Evolutionary conservation across 495 filamentous ascomycete genomes (phyloP), one percentile per base, ranked within the genome.

Genomic region (Lasiosphaeris hirsuta): DNA sequence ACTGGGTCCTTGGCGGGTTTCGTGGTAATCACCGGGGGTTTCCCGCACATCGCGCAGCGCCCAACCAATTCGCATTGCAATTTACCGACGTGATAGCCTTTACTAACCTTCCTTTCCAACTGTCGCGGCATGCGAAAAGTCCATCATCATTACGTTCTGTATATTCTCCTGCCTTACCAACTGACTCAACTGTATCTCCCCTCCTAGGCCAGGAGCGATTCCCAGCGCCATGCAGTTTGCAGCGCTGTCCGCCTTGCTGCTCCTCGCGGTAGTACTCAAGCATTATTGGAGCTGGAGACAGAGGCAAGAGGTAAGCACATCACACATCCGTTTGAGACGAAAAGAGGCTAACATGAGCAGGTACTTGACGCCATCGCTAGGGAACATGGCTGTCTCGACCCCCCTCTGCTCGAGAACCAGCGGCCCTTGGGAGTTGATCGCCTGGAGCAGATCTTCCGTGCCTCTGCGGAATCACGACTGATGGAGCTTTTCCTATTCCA

Each of bases 401-500:
- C 43, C n/a, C 53, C 53, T 38, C 33, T 45, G 23, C 23, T 46
- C 35, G 54, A 50, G 35, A 48, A 51, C 19, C 48, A 51, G 35
- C 34, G 48, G n/a, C 48, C 48, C n/a, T 14, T 51, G 48, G 48
- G 48, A 40, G 35, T 51, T 23, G 48, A 51, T 39, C 34, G 48
- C 8, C 15, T 51, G 48, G 48, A 51, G 48, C 48, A 51, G 36
- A 51, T 51, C 33, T 51, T 51, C 39, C 48, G 48, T 39, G 48
- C 48, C 10, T 51, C 48, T 38, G 48, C 48, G 35, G 48, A 51
- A 39, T 51, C 48, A 10, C 33, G 48, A 51, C 35, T 51, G 11
- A 51, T 51, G 48, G 48, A 51, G 35, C 48, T 51, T 18, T 51
- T 51, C 35, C 33, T 39, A 9, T 51, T 51, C 48, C 48, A 51